Evolutionary conservation across 2,329 filamentous ascomycete species (phyloP).

Genomic region (Pyrenochaeta sp.): DNA sequence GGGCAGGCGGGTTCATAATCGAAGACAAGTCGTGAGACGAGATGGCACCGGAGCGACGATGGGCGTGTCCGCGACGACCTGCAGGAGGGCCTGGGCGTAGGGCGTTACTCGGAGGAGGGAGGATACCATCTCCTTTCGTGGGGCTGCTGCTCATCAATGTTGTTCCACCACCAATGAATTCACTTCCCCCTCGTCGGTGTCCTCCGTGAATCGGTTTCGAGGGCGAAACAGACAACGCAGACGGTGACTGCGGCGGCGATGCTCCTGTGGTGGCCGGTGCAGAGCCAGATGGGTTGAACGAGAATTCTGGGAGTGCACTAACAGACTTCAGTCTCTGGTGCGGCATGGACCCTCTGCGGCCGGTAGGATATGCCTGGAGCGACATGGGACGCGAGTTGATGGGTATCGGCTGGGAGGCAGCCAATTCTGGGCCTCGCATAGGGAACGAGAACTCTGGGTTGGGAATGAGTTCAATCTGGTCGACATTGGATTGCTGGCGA

Average conservation of each 20-base stretch:
- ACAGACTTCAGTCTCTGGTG: constrained; percentile 51
- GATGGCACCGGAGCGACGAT: constrained; percentile 81
- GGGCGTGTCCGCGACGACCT: constrained; percentile 73
- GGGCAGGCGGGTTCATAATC: constrained; percentile 68
- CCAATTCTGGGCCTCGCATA: constrained; percentile 42
- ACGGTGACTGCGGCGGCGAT: constrained; percentile 50
- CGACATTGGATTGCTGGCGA: constrained; percentile 39
- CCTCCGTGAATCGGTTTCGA: constrained; percentile 63
- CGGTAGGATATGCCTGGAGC: constrained; percentile 43
- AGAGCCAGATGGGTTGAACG: constrained; percentile 56
- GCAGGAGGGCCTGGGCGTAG: constrained; percentile 57
- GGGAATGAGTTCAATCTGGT: constrained; percentile 53
- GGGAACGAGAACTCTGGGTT: constrained; percentile 60
- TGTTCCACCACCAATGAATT: constrained; percentile 80
- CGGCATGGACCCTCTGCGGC: constrained; percentile 42
- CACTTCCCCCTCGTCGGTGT: constrained; percentile 80
- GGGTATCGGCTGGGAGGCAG: constrained; percentile 38
- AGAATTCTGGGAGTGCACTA: constrained; percentile 56
- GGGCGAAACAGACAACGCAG: constrained; percentile 53
- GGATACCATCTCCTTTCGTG: constrained; percentile 68
- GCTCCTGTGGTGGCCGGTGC: constrained; percentile 36
- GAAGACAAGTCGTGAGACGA: constrained; percentile 81
- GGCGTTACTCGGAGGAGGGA: constrained; percentile 63
- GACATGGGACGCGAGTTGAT: constrained; percentile 48
- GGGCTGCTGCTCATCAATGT: constrained; percentile 73